These are phyloP conservation scores for Phytophthora sojae DNA, from an alignment of 352 stramenopile genomes.

Conservation along the genomic window DNA sequence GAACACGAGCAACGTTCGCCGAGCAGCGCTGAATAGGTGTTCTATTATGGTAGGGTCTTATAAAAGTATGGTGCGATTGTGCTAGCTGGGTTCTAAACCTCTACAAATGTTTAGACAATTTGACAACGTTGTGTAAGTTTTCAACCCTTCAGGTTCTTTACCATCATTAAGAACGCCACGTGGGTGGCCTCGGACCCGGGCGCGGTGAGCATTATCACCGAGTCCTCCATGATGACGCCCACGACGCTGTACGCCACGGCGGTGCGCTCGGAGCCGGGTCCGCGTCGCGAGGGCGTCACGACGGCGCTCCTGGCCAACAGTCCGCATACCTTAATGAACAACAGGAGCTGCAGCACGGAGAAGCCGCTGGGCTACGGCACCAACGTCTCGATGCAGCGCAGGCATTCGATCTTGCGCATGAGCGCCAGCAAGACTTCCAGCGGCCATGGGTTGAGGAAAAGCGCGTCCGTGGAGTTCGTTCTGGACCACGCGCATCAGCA, in stretches of 20 bases:
- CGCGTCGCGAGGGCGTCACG: constrained; percentile 31
- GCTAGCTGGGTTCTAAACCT: too few species aligned
- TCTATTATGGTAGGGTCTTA: too few species aligned
- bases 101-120: too few species aligned
- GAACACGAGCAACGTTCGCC: too few species aligned
- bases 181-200: constrained; percentile 27
- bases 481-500: constrained; percentile 55
- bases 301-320: constrained; percentile 31
- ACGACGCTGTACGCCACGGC: constrained; percentile 24
- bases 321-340: constrained; percentile 10
- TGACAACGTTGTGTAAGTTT: too few species aligned
- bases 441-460: constrained; percentile 58
- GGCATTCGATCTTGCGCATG: constrained; percentile 75
- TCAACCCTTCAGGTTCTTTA: too few species aligned
- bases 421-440: constrained; percentile 43
- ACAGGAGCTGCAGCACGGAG: constrained; percentile 15
- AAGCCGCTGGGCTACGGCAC: constrained; percentile 39
- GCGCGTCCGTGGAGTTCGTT: constrained; percentile 76
- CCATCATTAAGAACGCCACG: too few species aligned
- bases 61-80: too few species aligned
- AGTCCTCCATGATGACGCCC: constrained; percentile 30
- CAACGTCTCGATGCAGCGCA: constrained; percentile 36
- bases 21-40: too few species aligned
- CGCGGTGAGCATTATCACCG: constrained; percentile 23
- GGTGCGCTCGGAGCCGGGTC: constrained; percentile 26